These are phyloP conservation scores for Guyanaporus albipodus DNA, from an alignment of 768 basidiomycete genomes.

Conservation along the genomic window DNA sequence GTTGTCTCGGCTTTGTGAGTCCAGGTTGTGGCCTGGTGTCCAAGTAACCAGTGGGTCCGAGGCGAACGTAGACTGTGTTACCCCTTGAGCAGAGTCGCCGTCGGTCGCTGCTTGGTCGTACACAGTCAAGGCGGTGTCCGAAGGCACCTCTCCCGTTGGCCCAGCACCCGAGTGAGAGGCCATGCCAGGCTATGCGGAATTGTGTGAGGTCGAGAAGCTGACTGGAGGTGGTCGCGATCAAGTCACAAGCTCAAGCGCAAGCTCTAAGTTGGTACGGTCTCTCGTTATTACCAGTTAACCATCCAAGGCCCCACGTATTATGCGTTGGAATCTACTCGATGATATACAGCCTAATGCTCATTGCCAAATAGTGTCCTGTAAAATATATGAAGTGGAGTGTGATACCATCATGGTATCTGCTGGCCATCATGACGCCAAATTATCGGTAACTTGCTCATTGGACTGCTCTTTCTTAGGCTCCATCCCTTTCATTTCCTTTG, in stretches of 20 bases:
- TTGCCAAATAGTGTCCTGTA: conserved; percentile 8
- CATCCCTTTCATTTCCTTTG: conserved; percentile 8
- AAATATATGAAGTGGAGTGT: background rate
- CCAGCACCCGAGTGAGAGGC: conserved; percentile 13
- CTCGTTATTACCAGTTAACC: too few species aligned
- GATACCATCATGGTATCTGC: conserved; percentile 3
- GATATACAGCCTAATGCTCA: conserved; percentile 10
- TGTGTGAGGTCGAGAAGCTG: background rate
- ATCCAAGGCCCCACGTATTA: conserved; percentile 10
- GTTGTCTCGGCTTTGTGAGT: conserved; percentile 32
- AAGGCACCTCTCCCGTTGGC: conserved; percentile 8
- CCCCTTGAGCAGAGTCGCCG: background rate
- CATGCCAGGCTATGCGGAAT: conserved; percentile 14
- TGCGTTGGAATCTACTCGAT: conserved; percentile 7
- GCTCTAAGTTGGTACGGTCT: too few species aligned
- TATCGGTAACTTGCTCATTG: conserved; percentile 1
- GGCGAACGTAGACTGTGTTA: conserved; percentile 5
- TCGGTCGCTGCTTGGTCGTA: conserved; percentile 14
- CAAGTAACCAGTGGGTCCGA: conserved; percentile 10
- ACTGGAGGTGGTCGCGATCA: background rate
- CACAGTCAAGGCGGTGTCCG: conserved; percentile 12
- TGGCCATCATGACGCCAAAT: conserved; percentile 6
- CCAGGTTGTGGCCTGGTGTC: conserved; percentile 11
- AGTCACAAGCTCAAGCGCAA: too few species aligned
- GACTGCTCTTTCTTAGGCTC: conserved; percentile 2